Conservation (phyloP, 2,329 filamentous ascomycete genomes). For the Cytospora schulzeri region DNA sequence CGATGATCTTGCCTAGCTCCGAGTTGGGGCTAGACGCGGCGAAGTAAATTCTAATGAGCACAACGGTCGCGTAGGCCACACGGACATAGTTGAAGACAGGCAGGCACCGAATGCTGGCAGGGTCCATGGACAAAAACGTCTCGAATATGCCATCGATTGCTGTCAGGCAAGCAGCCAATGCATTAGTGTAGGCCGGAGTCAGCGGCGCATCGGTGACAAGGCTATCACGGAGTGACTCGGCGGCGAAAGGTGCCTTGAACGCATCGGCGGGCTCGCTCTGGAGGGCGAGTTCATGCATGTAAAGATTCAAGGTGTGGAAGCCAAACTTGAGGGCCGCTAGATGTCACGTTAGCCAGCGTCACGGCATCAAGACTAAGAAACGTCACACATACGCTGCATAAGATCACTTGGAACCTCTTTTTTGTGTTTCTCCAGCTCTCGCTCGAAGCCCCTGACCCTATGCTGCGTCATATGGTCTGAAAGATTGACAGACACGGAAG, state of each 20-base stretch:
- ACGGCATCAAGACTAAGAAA: not conserved
- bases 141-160: constrained; percentile 69
- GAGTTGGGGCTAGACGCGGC: constrained; percentile 64
- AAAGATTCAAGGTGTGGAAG: constrained; percentile 67
- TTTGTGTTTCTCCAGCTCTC: constrained; percentile 63
- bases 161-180: constrained; percentile 66
- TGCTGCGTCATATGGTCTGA: constrained; percentile 66
- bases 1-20: constrained; percentile 70
- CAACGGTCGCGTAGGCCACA: constrained; percentile 70
- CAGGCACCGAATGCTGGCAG: constrained; percentile 60
- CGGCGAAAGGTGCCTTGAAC: constrained; percentile 49
- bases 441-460: constrained; percentile 65
- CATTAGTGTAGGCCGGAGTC: constrained; percentile 64
- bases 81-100: constrained; percentile 74
- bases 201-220: constrained; percentile 42
- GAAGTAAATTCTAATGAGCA: constrained; percentile 74
- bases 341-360: constrained; percentile 27
- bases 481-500: constrained; percentile 55
- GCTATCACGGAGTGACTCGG: constrained; percentile 47
- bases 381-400: constrained; percentile 55
- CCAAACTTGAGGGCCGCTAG: constrained; percentile 64
- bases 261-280: constrained; percentile 64
- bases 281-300: constrained; percentile 76
- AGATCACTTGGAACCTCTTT: constrained; percentile 54
- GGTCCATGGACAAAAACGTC: constrained; percentile 63